Conservation (phyloP, 176 grass and related monocot genomes). For the Paspalum vaginatum region DNA sequence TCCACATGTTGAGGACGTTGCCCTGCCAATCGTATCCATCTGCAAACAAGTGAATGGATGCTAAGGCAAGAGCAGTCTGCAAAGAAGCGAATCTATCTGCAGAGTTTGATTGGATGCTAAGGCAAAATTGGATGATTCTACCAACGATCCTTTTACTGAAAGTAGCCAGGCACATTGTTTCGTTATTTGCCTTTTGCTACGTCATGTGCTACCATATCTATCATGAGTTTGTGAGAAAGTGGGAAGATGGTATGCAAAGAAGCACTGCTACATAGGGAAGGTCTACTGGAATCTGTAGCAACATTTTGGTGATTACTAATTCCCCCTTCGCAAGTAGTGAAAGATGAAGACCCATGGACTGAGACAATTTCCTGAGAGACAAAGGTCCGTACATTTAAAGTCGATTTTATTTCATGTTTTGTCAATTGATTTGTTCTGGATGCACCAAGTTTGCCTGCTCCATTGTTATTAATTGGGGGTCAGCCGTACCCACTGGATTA, state of each 20-base stretch:
- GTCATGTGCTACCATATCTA: constrained; percentile 4
- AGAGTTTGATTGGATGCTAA: constrained; percentile 57
- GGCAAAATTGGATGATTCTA: constrained; percentile 22
- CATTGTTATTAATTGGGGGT: not conserved
- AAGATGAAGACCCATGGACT: constrained; percentile 10
- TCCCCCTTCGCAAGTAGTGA: not conserved
- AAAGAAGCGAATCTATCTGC: constrained; percentile 31
- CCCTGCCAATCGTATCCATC: not conserved
- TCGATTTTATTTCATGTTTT: not conserved
- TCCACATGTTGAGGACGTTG: not conserved
- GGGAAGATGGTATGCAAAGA: constrained; percentile 6
- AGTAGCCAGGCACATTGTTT: not conserved
- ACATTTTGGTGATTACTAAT: not conserved
- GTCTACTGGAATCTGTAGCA: constrained; percentile 13
- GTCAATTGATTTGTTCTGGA: not conserved
- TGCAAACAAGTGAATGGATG: not conserved
- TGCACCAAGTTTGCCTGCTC: not conserved
- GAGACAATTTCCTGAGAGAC: not conserved
- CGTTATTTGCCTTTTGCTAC: not conserved
- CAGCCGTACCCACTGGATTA: constrained; percentile 4
- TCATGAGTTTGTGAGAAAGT: constrained; percentile 17
- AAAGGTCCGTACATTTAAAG: constrained; percentile 22
- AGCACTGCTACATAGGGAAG: not conserved
- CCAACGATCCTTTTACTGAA: constrained; percentile 33
- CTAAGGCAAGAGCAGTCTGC: constrained; percentile 40